Evolutionary conservation across 371 early-diverging fungal genomes (phyloP).

Genomic region (Syncephalastrum contaminatum): DNA sequence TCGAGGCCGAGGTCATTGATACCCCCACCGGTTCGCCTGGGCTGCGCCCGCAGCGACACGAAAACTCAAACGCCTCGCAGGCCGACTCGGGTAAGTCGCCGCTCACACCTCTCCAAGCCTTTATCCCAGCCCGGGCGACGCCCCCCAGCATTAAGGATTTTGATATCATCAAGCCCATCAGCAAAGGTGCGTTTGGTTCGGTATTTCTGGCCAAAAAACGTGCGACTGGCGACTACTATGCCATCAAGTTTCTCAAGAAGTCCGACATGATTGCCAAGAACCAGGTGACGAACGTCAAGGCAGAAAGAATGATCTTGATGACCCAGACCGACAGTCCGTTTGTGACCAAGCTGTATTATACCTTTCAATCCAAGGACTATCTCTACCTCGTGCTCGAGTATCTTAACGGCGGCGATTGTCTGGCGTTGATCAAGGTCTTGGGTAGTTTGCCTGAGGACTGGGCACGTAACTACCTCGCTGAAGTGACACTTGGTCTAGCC

Average conservation of each 20-base stretch:
- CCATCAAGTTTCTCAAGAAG: conserved; percentile 88
- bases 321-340: conserved; percentile 89
- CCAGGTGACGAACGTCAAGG: conserved; percentile 88
- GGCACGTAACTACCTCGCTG: conserved; percentile 91
- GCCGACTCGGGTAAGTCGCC: conserved; percentile 29
- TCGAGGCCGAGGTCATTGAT: conserved; percentile 42
- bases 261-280: conserved; percentile 92
- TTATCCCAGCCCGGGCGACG: conserved; percentile 42
- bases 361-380: conserved; percentile 91
- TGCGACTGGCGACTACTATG: conserved; percentile 84
- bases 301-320: conserved; percentile 84
- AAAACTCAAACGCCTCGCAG: not conserved
- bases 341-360: conserved; percentile 91
- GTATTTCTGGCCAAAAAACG: conserved; percentile 87
- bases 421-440: conserved; percentile 84
- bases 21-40: conserved; percentile 39
- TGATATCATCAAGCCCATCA: conserved; percentile 91
- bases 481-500: conserved; percentile 93
- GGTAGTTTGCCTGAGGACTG: conserved; percentile 85
- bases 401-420: conserved; percentile 96
- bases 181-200: conserved; percentile 90
- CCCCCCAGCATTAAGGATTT: conserved; percentile 84
- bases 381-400: conserved; percentile 96
- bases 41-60: conserved; percentile 15
- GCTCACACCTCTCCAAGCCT: conserved; percentile 47